A percentile compares a stretch with the other conserved stretches of the same genome.
Evolutionary conservation across 352 stramenopile species (phyloP).

Genomic region (Phytophthora agathidicida): DNA sequence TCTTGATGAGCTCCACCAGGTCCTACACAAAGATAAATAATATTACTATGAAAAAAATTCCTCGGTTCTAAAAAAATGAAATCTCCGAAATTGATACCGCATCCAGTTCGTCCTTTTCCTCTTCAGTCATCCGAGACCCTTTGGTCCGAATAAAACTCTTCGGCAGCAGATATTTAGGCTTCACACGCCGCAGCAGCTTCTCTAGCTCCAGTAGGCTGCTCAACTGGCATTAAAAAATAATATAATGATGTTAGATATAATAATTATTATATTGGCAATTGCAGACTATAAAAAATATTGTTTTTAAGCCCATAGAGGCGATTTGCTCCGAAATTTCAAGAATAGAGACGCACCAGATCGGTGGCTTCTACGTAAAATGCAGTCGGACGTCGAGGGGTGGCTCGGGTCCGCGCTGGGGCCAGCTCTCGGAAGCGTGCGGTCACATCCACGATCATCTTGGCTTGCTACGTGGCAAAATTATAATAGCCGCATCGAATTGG

Average conservation of each 20-base stretch:
- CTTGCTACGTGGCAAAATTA: constrained; percentile 14
- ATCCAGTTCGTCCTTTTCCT: constrained; percentile 82
- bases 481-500: constrained; percentile 7
- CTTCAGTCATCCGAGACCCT: constrained; percentile 66
- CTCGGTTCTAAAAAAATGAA: background rate
- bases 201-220: constrained; percentile 62
- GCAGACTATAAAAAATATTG: background rate
- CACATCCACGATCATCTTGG: constrained; percentile 39
- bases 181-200: constrained; percentile 50
- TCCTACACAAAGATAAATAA: constrained; percentile 36
- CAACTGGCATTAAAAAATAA: constrained; percentile 30
- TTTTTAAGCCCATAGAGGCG: background rate
- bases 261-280: constrained; percentile 1
- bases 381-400: background rate
- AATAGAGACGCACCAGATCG: constrained; percentile 32
- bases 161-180: constrained; percentile 60
- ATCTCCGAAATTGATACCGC: constrained; percentile 47
- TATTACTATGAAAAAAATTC: background rate
- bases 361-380: constrained; percentile 35
- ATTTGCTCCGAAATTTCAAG: background rate
- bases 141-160: constrained; percentile 70
- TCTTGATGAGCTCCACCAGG: constrained; percentile 77
- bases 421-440: constrained; percentile 44
- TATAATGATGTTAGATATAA: background rate
- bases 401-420: constrained; percentile 19